A percentile compares a stretch with the other conserved stretches of the same genome.
Conservation (phyloP, 75 land plant genomes). For the Pinus albicaulis region DNA sequence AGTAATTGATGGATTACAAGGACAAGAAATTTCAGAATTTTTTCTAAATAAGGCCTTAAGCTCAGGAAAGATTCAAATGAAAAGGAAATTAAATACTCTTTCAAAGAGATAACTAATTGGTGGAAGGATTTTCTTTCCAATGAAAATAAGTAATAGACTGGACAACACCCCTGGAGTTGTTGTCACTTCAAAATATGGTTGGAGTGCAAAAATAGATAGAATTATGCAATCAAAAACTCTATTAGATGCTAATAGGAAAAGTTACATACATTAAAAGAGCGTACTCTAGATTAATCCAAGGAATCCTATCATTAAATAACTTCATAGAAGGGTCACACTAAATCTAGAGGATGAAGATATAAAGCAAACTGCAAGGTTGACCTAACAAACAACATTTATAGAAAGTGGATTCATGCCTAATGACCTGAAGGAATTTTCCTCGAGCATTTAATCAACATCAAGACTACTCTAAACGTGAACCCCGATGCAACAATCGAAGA, state of each 20-base stretch:
- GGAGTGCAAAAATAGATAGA: no score
- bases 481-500: slow-evolving; percentile 83
- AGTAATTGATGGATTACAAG: slow-evolving; percentile 96
- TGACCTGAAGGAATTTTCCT: slow-evolving; percentile 87
- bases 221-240: no score
- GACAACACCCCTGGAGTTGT: slow-evolving; percentile 92
- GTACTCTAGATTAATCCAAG: slow-evolving; percentile 95
- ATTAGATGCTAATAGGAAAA: slow-evolving; percentile 78
- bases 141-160: slow-evolving; percentile 82
- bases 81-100: slow-evolving; percentile 83
- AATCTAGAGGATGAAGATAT: slow-evolving; percentile 72
- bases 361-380: slow-evolving; percentile 71
- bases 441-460: slow-evolving; percentile 75
- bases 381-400: slow-evolving; percentile 89
- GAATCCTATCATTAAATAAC: slow-evolving; percentile 92
- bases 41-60: slow-evolving; percentile 94
- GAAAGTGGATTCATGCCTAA: slow-evolving; percentile 88
- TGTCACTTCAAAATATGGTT: slow-evolving; percentile 96
- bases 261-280: slow-evolving; percentile 90
- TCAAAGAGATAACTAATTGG: slow-evolving; percentile 91
- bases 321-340: slow-evolving; percentile 57
- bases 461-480: slow-evolving; percentile 64
- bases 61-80: no score
- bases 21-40: slow-evolving; percentile 97
- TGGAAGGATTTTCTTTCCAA: slow-evolving; percentile 89